These are phyloP conservation scores for Elongisporangium anandrum DNA, from an alignment of 352 stramenopile genomes.

Conservation along the genomic window DNA sequence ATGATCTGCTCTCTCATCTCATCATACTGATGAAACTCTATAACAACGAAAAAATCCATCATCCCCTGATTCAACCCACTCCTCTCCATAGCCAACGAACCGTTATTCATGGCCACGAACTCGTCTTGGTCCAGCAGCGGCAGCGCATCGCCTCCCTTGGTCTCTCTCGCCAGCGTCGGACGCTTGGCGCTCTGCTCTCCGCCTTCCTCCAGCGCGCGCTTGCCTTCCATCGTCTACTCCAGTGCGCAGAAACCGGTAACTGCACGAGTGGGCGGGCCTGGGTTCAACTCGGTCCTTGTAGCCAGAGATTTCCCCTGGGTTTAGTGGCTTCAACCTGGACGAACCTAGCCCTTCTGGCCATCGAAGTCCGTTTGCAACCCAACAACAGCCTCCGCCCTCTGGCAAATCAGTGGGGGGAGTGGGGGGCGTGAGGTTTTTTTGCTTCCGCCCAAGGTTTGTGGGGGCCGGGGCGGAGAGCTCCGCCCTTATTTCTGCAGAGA, in stretches of 20 bases:
- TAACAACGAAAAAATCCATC: background rate
- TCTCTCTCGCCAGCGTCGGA: background rate
- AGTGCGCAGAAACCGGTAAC: background rate
- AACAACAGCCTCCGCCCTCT: background rate
- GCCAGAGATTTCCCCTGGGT: constrained; percentile 1
- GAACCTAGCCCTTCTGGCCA: background rate
- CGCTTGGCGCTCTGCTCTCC: background rate
- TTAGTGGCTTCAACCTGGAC: background rate
- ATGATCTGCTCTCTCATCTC: constrained; percentile 93
- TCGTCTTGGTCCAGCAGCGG: constrained; percentile 35
- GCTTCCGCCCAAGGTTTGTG: background rate
- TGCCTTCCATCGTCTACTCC: background rate
- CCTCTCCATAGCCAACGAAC: constrained; percentile 7
- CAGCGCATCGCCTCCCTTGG: background rate
- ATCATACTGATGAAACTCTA: constrained; percentile 90
- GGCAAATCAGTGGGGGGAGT: background rate
- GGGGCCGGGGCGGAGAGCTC: background rate
- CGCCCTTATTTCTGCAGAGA: background rate
- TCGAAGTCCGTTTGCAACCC: background rate
- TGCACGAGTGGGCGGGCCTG: background rate
- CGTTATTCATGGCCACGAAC: constrained; percentile 50
- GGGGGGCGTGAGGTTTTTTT: background rate
- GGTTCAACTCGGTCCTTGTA: constrained; percentile 2
- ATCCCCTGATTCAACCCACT: background rate
- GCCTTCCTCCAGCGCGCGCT: background rate